Evolutionary conservation across 345 rosid genomes (phyloP), one percentile per base, ranked within the genome.

Genomic region (Abelmoschus esculentus): DNA sequence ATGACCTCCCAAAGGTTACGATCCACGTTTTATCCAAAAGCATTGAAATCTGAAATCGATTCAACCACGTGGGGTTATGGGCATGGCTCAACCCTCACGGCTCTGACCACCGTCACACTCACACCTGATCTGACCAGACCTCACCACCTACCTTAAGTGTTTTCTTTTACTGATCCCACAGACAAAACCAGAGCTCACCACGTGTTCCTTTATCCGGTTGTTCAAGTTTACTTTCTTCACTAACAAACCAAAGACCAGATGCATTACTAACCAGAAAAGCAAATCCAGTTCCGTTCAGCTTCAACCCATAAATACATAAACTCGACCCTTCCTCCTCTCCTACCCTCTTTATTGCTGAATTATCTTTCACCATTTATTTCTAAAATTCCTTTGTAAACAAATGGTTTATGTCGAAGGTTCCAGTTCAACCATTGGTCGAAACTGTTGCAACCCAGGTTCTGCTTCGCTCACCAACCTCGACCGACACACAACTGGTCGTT

Each of bases 361-460:
- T 14, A 3, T 3, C 7, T 44, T 3, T 50, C 14, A 6, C 5
- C 13, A 7, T 6, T 22, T 57, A 19, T 15, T 57, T 57, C 32
- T 26, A 3, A 4, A 12, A 26, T 14, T 3, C 14, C 4, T 42
- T 26, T 64, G 32, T 58, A 59, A 73, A 86, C 11, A 54, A 52
- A 52, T 93, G 97, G 96, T 93, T 64, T 91, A 91, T 0, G 69
- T 93, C 1, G 84, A 88, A 69, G 95, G 89, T 68, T 81, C 97
- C 17, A 73, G 66, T 71, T 85, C 98, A 9, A 76, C 64, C 69
- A 90, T 86, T 22, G 31, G 84, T 11, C 76, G 87, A 14, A 80
- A 74, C 56, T 80, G 76, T 65, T 79, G 72, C 67, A 34, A 80
- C 17, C 74, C 84, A 0, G 57, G 81, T 0, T 83, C 83, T 0